Evolutionary conservation across 257 asterid species (phyloP).

Genomic region (Petunia secreta): DNA sequence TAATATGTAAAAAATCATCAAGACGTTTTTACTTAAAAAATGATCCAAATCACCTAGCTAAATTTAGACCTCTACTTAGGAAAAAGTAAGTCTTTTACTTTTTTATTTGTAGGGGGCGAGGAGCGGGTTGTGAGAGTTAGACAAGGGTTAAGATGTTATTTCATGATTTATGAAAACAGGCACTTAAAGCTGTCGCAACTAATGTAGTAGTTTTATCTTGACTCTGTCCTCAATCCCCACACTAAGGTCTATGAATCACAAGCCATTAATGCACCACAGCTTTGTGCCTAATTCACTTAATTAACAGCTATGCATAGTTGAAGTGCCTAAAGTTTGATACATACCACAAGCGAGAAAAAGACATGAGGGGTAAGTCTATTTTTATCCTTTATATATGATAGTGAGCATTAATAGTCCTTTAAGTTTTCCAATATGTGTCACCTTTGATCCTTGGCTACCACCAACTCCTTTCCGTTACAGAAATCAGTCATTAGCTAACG

Average conservation of each 20-base stretch:
- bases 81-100: neutral
- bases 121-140: neutral
- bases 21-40: too few relatives aligned
- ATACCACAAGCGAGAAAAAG: too few relatives aligned
- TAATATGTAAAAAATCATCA: too few relatives aligned
- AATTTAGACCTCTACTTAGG: neutral
- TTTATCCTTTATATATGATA: too few relatives aligned
- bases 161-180: neutral
- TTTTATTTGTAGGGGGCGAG: neutral
- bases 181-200: neutral
- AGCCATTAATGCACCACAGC: neutral
- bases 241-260: conserved; percentile 19
- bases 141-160: neutral
- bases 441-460: too few relatives aligned
- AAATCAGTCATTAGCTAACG: too few relatives aligned
- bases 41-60: too few relatives aligned
- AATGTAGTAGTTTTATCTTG: conserved; percentile 7
- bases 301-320: conserved; percentile 15
- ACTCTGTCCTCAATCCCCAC: conserved; percentile 15
- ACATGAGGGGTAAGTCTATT: too few relatives aligned
- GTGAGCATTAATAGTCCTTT: too few relatives aligned
- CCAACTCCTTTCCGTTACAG: too few relatives aligned
- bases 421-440: too few relatives aligned
- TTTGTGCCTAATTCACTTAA: conserved; percentile 27
- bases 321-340: neutral